Evolutionary conservation across 176 grass and related monocot species (phyloP), one percentile per base, ranked within the genome.

Genomic region (Rhynchospora breviuscula): DNA sequence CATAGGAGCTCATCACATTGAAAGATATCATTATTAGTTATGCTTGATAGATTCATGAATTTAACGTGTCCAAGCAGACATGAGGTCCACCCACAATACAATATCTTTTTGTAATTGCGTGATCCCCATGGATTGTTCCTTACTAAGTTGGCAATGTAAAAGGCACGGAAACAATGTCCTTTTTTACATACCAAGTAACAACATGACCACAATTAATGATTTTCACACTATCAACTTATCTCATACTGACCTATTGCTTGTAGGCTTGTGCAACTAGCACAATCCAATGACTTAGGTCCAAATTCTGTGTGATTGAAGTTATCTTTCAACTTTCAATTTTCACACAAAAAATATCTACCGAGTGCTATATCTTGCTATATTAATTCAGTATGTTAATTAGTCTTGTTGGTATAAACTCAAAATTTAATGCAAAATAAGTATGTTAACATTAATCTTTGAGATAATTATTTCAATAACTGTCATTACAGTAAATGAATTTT

Each of bases 101-200:
- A 52, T 13, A 51, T 52, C 10, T 6, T 14, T 75, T 75, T 13
- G 46, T 25, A 48, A 72, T 75, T 75, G 46, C 71, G 71, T 26
- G 71, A 47, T 15, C 46, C 46, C 71, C 23, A 46, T 52, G 70
- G 46, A 25, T 75, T 49, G 71, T 75, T 75, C 26, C 46, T 75
- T 75, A 52, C 71, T 75, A 52, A 23, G 71, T 75, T 75, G 71
- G 71, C 46, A 75, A 75, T 75, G 71, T 75, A 75, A 75, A 75
- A 75, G 17, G 46, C 71, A 75, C 45, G 70, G 23, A 74, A 75
- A 52, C 71, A 17, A 49, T 75, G 2, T 52, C 71, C 52, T 25
- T 75, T 47, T 75, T 52, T 1, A 75, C 5, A 10, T 52, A 52
- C 21, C 19, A 75, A 75, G 47, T 74, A 74, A 52, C 71, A 53